Evolutionary conservation across 2,329 filamentous ascomycete genomes (phyloP), one percentile per base, ranked within the genome.

Genomic region (Beauveria bassiana): DNA sequence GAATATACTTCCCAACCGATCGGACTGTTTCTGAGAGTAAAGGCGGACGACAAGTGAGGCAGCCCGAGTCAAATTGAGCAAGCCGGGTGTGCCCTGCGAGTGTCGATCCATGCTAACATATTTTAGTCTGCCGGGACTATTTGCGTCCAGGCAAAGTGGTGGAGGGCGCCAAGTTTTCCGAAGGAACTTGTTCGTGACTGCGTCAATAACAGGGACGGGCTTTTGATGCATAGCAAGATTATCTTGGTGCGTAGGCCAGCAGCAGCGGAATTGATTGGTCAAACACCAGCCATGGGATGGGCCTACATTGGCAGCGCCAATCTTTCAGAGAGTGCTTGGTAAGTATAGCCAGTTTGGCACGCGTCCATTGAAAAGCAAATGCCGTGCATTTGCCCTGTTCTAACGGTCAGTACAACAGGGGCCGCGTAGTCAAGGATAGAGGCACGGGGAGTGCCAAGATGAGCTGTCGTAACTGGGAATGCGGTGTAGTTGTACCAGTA

Each of bases 401-500:
- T 60, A 60, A 60, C 50, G 24, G 5, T 22, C 22, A n/a, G 52
- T 40, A 45, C 51, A 60, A 66, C 66, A 91, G 89, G 93, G 95
- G 93, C 24, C 86, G 86, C 52, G 75, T 96, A 34, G 84, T 87
- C 59, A 86, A 86, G 68, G 88, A 96, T 68, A 85, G 82, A 66
- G 75, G 72, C 8, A 88, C 84, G 2, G 87, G 87, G 64, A 74
- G 83, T 64, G 83, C 86, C 14, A 96, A 91, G 72, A 79, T 98
- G 65, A 92, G 83, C 64, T 92, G 89, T 73, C 86, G 90, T 60
- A 99, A 98, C 72, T 98, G 93, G 93, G 95, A 98, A 75, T 96
- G 92, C 70, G 95, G 95, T 42, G 90, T 99, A 1, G 68, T 98
- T 26, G 72, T 97, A 46, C 86, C 60, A 14, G 52, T 46, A n/a